Percentiles rank a stretch among this genome's conserved stretches.
Conservation (phyloP, 306 rosid species). For the Fragaria ananassa region DNA sequence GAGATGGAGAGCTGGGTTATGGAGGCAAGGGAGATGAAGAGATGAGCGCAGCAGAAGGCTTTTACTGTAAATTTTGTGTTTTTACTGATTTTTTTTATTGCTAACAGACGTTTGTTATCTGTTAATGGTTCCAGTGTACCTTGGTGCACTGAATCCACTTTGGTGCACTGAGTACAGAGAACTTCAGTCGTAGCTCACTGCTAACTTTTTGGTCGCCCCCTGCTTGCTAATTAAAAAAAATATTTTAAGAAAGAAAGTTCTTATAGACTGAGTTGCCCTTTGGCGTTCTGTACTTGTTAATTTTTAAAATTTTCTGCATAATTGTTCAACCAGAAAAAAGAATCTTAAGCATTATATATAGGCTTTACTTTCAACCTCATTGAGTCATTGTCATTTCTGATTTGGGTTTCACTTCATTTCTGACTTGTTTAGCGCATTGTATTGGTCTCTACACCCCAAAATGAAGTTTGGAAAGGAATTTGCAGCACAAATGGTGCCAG, state of each 20-base stretch:
- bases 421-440: background rate
- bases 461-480: slow-evolving; percentile 80
- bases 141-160: too few relatives aligned
- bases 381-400: background rate
- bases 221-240: background rate
- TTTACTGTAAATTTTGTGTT: too few relatives aligned
- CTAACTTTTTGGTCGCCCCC: background rate
- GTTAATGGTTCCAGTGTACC: too few relatives aligned
- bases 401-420: background rate
- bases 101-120: too few relatives aligned
- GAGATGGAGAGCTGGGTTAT: too few relatives aligned
- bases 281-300: background rate
- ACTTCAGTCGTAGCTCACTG: background rate
- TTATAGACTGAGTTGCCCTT: background rate
- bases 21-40: too few relatives aligned
- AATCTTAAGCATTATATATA: background rate
- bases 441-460: background rate
- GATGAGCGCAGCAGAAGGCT: too few relatives aligned
- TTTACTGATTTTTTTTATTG: too few relatives aligned
- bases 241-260: too few relatives aligned
- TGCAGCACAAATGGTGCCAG: slow-evolving; percentile 63
- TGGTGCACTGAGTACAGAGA: too few relatives aligned
- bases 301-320: background rate
- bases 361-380: background rate
- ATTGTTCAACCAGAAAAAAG: background rate